A percentile compares a stretch with the other conserved stretches of the same genome.
These are phyloP conservation scores for Dujonia santamariae DNA, from an alignment of 1,139 yeast species.

Conservation along the genomic window DNA sequence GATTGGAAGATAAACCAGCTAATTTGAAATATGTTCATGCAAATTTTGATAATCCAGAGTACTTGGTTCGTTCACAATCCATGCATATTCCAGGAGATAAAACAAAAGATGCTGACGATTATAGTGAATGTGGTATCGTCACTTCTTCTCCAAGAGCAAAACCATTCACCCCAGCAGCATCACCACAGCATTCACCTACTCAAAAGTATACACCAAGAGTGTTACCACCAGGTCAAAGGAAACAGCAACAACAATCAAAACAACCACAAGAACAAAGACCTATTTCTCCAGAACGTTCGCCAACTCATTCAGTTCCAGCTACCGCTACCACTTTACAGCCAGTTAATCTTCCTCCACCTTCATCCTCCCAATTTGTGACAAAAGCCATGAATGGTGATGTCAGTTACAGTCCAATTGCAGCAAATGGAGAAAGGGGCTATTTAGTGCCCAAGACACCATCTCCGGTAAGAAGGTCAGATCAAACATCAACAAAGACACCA, in stretches of 20 bases:
- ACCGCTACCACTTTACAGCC: conserved; percentile 7
- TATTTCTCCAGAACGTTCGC: not conserved
- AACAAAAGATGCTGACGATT: too few species aligned
- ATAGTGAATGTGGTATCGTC: conserved; percentile 1
- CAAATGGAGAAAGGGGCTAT: too few species aligned
- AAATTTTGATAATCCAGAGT: conserved; percentile 35
- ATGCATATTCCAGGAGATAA: not conserved
- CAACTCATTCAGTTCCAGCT: conserved; percentile 3
- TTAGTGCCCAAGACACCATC: conserved; percentile 19
- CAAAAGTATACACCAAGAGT: conserved; percentile 5
- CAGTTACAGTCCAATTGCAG: not conserved
- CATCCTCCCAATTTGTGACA: conserved; percentile 1
- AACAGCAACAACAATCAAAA: not conserved
- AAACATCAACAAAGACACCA: not conserved
- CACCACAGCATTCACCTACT: conserved; percentile 9
- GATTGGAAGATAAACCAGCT: conserved; percentile 24
- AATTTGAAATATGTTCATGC: conserved; percentile 25
- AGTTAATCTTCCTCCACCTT: conserved; percentile 13
- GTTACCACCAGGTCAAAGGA: not conserved
- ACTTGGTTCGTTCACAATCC: conserved; percentile 13
- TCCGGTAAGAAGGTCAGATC: conserved; percentile 21
- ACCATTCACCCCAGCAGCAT: conserved; percentile 2
- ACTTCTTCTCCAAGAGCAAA: conserved; percentile 5
- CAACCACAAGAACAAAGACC: not conserved
- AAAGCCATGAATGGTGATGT: conserved; percentile 2